Evolutionary conservation across 1,139 yeast species (phyloP).

Genomic region (Kodamaea alishanica): DNA sequence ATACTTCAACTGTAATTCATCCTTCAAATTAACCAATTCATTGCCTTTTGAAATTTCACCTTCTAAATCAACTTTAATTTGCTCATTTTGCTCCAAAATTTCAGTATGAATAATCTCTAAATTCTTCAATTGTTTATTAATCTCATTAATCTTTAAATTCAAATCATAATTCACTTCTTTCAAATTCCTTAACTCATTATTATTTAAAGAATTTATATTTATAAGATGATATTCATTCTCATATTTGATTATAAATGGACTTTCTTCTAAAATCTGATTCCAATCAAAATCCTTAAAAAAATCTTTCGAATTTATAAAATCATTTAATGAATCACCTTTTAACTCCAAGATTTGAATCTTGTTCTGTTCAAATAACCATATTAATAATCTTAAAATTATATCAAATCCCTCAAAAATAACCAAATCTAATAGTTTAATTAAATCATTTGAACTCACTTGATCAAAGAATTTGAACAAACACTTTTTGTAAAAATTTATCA

Average conservation of each 20-base stretch:
- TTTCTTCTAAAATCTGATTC: conserved; percentile 17
- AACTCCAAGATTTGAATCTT: conserved; percentile 19
- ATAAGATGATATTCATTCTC: conserved; percentile 45
- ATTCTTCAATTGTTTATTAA: conserved; percentile 30
- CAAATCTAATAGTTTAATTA: conserved; percentile 30
- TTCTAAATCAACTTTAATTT: conserved; percentile 25
- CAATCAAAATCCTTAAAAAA: conserved; percentile 20
- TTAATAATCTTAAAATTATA: conserved; percentile 29
- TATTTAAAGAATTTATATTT: conserved; percentile 38
- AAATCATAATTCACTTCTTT: conserved; percentile 39
- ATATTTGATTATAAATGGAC: conserved; percentile 35
- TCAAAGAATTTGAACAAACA: conserved; percentile 24
- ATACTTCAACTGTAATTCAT: conserved; percentile 27
- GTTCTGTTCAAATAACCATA: conserved; percentile 22
- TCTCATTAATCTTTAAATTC: conserved; percentile 23
- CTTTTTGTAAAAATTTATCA: conserved; percentile 24
- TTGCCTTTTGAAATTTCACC: conserved; percentile 22
- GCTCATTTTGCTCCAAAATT: conserved; percentile 35
- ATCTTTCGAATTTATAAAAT: conserved; percentile 22
- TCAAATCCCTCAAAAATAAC: conserved; percentile 42
- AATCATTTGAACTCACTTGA: conserved; percentile 13
- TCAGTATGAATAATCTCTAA: conserved; percentile 38
- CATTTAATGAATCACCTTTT: conserved; percentile 30
- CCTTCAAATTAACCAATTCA: conserved; percentile 16
- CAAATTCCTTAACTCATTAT: conserved; percentile 38